Evolutionary conservation across 2,329 filamentous ascomycete genomes (phyloP).

Genomic region (Ceratocystis colombiana): DNA sequence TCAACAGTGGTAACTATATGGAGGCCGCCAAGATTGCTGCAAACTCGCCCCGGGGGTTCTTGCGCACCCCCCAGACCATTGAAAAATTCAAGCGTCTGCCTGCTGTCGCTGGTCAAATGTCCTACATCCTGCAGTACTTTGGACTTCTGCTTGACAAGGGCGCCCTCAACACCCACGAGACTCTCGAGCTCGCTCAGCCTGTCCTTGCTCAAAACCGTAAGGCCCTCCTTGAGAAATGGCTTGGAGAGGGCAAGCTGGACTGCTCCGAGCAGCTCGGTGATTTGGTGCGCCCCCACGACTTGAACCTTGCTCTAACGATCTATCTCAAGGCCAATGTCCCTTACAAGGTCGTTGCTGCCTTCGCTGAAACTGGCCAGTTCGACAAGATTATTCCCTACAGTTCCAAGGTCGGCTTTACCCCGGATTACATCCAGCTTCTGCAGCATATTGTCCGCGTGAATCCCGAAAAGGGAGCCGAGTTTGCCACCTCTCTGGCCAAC

Average conservation of each 20-base stretch:
- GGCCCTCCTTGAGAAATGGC: slow-evolving; percentile 95
- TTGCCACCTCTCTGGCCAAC: slow-evolving; percentile 84
- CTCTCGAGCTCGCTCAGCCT: slow-evolving; percentile 82
- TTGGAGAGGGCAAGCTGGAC: slow-evolving; percentile 89
- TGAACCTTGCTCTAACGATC: slow-evolving; percentile 75
- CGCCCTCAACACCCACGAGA: slow-evolving; percentile 82
- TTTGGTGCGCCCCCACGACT: slow-evolving; percentile 78
- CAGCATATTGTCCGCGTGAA: slow-evolving; percentile 88
- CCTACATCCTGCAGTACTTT: slow-evolving; percentile 93
- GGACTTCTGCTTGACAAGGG: slow-evolving; percentile 96
- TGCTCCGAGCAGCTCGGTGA: slow-evolving; percentile 96
- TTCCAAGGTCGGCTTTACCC: slow-evolving; percentile 72
- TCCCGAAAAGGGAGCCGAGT: slow-evolving; percentile 88
- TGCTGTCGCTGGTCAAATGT: slow-evolving; percentile 73
- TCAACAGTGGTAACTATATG: slow-evolving; percentile 67
- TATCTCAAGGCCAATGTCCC: slow-evolving; percentile 85
- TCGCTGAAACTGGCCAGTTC: slow-evolving; percentile 92
- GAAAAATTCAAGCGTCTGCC: slow-evolving; percentile 88
- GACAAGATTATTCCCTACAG: slow-evolving; percentile 93
- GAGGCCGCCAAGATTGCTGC: slow-evolving; percentile 94
- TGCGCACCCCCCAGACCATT: slow-evolving; percentile 89
- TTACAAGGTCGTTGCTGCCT: slow-evolving; percentile 87
- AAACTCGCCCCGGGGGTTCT: slow-evolving; percentile 89
- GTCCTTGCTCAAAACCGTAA: slow-evolving; percentile 91
- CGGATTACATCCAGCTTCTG: slow-evolving; percentile 87